These are phyloP conservation scores for Pisolithus sp. DNA, from an alignment of 768 basidiomycete genomes.

Conservation along the genomic window DNA sequence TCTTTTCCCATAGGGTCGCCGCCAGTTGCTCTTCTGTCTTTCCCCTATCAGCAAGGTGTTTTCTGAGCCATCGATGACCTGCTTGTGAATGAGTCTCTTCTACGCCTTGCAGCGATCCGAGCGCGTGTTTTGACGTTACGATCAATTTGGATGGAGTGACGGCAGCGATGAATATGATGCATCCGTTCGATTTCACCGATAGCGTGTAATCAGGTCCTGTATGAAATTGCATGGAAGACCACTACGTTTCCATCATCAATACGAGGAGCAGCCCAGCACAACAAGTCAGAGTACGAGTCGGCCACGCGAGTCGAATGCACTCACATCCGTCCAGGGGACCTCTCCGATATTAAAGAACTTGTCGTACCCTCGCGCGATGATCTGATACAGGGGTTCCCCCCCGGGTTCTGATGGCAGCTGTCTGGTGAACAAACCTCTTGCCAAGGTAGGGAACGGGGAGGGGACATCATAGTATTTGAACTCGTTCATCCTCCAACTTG, in stretches of 20 bases:
- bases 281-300: not conserved
- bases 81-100: constrained; percentile 67
- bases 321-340: constrained; percentile 88
- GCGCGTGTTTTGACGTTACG: constrained; percentile 88
- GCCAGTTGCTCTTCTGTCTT: constrained; percentile 76
- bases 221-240: constrained; percentile 62
- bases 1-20: constrained; percentile 63
- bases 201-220: constrained; percentile 77
- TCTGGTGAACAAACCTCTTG: constrained; percentile 79
- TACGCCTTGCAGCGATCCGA: constrained; percentile 50
- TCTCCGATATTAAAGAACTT: constrained; percentile 99
- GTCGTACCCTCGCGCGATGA: constrained; percentile 90
- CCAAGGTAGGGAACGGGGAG: constrained; percentile 92
- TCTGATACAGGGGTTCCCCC: constrained; percentile 40
- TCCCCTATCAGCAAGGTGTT: constrained; percentile 47
- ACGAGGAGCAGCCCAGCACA: not conserved
- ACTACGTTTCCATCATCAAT: constrained; percentile 40
- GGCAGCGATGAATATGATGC: constrained; percentile 92
- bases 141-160: constrained; percentile 69
- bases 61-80: constrained; percentile 78
- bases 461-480: constrained; percentile 89
- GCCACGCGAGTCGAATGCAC: constrained; percentile 20
- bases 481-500: constrained; percentile 98
- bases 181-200: constrained; percentile 92
- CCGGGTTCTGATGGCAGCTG: constrained; percentile 33